Conservation (phyloP, 2,329 filamentous ascomycete species). For the Aureobasidium vineae region DNA sequence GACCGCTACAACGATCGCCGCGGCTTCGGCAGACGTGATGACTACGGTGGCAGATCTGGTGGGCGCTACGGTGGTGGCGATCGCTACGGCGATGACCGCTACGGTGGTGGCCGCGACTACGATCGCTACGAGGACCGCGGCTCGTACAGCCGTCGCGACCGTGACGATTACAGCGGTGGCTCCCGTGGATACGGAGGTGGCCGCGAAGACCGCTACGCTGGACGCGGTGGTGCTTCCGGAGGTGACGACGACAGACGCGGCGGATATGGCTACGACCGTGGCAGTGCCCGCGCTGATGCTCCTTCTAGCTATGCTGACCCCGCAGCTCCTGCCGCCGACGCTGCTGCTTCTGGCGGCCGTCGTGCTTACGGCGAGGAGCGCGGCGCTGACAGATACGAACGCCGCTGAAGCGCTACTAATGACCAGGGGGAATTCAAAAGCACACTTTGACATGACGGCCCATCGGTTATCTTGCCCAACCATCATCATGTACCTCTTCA, state of each 20-base stretch:
- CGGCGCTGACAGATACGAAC: constrained; percentile 28
- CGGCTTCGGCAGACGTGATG: constrained; percentile 48
- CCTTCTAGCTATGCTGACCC: constrained; percentile 22
- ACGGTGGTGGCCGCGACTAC: constrained; percentile 44
- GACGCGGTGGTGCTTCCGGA: constrained; percentile 35
- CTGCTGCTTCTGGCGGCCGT: constrained; percentile 22
- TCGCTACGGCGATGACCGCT: constrained; percentile 43
- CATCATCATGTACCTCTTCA: constrained; percentile 28
- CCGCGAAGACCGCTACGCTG: constrained; percentile 29
- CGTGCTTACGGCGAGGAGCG: constrained; percentile 24
- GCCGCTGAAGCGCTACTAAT: constrained; percentile 26
- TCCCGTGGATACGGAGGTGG: constrained; percentile 11
- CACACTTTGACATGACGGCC: constrained; percentile 16
- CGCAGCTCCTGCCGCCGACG: constrained; percentile 22
- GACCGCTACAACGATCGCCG: constrained; percentile 33
- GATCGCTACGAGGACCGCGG: constrained; percentile 44
- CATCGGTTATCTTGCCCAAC: constrained; percentile 23
- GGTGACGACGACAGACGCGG: constrained; percentile 38
- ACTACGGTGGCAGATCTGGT: constrained; percentile 49
- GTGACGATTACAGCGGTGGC: constrained; percentile 25
- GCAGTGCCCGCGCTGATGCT: constrained; percentile 24
- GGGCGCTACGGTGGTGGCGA: constrained; percentile 49
- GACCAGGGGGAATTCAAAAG: constrained; percentile 23
- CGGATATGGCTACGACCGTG: constrained; percentile 44
- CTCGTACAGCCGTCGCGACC: constrained; percentile 37